Percentiles rank a stretch among this genome's conserved stretches.
Conservation (phyloP, 75 land plant species). For the Isoetes taiwanensis region DNA sequence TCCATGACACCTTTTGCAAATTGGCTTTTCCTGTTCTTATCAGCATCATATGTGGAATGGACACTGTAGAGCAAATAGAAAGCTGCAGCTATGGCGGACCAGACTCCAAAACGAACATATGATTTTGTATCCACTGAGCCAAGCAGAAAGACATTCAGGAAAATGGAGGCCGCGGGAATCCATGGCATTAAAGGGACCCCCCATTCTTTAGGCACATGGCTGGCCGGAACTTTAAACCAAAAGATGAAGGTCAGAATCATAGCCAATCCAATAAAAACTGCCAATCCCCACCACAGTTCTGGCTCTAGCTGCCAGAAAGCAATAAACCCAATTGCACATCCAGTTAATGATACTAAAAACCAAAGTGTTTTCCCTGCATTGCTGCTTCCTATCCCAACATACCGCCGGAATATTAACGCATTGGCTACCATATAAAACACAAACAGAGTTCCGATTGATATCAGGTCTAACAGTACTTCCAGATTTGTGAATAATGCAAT, state of each 20-base stretch:
- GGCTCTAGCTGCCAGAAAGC: conserved; percentile 40
- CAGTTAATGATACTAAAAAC: conserved; percentile 36
- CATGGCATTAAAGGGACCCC: conserved; percentile 76
- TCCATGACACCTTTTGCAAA: too few species aligned
- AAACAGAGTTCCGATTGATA: conserved; percentile 63
- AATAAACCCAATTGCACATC: conserved; percentile 35
- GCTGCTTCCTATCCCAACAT: conserved; percentile 23
- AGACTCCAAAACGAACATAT: conserved; percentile 51
- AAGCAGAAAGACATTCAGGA: conserved; percentile 64
- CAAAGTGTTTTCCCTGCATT: conserved; percentile 22
- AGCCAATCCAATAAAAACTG: conserved; percentile 14
- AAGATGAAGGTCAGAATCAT: conserved; percentile 22
- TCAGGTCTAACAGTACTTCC: conserved; percentile 45
- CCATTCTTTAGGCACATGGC: conserved; percentile 27
- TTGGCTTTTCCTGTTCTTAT: too few species aligned
- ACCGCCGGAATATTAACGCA: conserved; percentile 53
- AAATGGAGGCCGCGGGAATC: conserved; percentile 66
- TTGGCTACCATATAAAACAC: conserved; percentile 83
- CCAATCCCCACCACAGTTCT: conserved; percentile 20
- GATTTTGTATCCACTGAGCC: conserved; percentile 60
- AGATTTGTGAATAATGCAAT: conserved; percentile 62
- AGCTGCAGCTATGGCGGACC: conserved; percentile 40
- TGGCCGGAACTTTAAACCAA: conserved; percentile 23
- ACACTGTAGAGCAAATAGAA: conserved; percentile 68
- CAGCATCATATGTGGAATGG: conserved; percentile 76